These are phyloP conservation scores for Apiospora koreana DNA, from an alignment of 2,329 filamentous ascomycete genomes.

Conservation along the genomic window DNA sequence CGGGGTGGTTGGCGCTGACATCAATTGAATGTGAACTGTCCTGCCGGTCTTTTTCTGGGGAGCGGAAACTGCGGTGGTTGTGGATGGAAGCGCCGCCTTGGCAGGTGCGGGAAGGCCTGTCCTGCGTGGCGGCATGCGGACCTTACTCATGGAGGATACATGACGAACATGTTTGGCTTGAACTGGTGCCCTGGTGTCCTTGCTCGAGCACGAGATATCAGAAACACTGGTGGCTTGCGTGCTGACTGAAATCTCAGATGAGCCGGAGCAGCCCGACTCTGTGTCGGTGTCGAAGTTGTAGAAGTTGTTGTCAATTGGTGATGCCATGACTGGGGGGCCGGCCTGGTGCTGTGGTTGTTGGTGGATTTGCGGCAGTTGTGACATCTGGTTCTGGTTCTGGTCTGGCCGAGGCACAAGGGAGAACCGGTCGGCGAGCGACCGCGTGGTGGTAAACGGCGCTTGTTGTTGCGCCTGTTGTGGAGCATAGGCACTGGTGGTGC, in stretches of 20 bases:
- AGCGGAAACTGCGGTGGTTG: background rate
- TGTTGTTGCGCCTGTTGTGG: background rate
- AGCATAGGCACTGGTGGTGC: background rate
- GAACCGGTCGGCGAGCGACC: slow-evolving; percentile 7
- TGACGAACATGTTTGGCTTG: slow-evolving; percentile 32
- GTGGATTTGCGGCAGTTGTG: background rate
- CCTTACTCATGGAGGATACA: slow-evolving; percentile 28
- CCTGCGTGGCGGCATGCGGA: slow-evolving; percentile 32
- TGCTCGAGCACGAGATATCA: slow-evolving; percentile 25
- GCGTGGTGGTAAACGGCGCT: background rate
- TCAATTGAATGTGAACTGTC: background rate
- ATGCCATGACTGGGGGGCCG: background rate
- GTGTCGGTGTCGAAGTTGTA: slow-evolving; percentile 33
- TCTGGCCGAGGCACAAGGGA: background rate
- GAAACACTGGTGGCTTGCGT: slow-evolving; percentile 42
- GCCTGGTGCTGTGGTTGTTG: background rate
- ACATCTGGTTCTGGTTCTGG: background rate
- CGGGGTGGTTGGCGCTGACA: background rate
- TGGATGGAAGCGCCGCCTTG: background rate
- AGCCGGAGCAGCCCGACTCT: slow-evolving; percentile 35
- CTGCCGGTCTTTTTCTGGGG: background rate
- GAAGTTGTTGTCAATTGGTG: slow-evolving; percentile 26
- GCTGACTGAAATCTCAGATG: slow-evolving; percentile 38
- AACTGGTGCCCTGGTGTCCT: slow-evolving; percentile 16
- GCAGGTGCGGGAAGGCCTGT: slow-evolving; percentile 15